Evolutionary conservation across 2,329 filamentous ascomycete species (phyloP).

Genomic region (Nemania diffusa): DNA sequence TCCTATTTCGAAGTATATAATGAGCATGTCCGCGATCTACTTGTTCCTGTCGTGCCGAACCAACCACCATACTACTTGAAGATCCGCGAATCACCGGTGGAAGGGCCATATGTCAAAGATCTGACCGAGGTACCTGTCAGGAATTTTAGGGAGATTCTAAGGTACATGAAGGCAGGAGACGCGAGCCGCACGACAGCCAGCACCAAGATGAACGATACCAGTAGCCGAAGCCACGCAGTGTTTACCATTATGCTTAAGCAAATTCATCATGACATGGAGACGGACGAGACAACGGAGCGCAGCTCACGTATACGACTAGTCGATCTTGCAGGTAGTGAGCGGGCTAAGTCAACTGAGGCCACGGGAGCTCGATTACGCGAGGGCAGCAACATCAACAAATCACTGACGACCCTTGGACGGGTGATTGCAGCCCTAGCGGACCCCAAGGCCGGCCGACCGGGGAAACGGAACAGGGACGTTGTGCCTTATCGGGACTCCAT

Average conservation of each 20-base stretch:
- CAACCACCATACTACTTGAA: slow-evolving; percentile 92
- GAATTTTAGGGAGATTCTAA: slow-evolving; percentile 85
- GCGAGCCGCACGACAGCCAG: slow-evolving; percentile 86
- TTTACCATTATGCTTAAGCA: slow-evolving; percentile 99
- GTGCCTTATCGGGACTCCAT: slow-evolving; percentile 94
- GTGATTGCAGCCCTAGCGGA: slow-evolving; percentile 92
- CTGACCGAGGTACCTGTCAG: slow-evolving; percentile 92
- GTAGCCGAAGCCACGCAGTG: slow-evolving; percentile 93
- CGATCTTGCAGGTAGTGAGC: slow-evolving; percentile 92
- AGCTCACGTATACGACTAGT: slow-evolving; percentile 94
- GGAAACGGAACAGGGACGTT: slow-evolving; percentile 66
- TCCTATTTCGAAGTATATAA: slow-evolving; percentile 99
- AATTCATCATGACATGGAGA: slow-evolving; percentile 95
- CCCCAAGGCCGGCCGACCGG: slow-evolving; percentile 64
- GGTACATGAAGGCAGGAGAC: slow-evolving; percentile 91
- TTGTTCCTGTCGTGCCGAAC: slow-evolving; percentile 76
- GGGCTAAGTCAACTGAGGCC: slow-evolving; percentile 94
- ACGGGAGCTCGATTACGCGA: slow-evolving; percentile 91
- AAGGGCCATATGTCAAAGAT: slow-evolving; percentile 97
- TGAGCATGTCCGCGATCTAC: slow-evolving; percentile 94
- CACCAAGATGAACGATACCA: slow-evolving; percentile 99
- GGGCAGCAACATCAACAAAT: slow-evolving; percentile 99
- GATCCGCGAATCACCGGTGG: slow-evolving; percentile 93
- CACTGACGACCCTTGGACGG: slow-evolving; percentile 90
- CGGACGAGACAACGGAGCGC: slow-evolving; percentile 97